These are phyloP conservation scores for Dioscorea alata DNA, from an alignment of 106 monocot genomes.

Conservation along the genomic window DNA sequence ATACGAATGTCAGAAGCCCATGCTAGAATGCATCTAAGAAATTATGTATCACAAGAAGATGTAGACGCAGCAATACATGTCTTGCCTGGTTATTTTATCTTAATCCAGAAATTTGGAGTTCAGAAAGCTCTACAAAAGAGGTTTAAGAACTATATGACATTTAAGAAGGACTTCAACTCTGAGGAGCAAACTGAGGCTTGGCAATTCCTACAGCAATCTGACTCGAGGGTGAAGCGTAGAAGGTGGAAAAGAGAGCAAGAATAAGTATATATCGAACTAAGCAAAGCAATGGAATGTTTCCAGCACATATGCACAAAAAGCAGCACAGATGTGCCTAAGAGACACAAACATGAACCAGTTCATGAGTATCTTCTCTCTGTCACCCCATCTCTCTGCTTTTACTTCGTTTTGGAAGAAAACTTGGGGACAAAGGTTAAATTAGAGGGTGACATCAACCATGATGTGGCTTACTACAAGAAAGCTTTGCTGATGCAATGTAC, in stretches of 20 bases:
- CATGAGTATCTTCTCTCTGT: too few species aligned
- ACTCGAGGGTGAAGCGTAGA: too few species aligned
- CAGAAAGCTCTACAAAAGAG: conserved; percentile 96
- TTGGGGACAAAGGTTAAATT: conserved; percentile 99
- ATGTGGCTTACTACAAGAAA: conserved; percentile 92
- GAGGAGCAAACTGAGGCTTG: too few species aligned
- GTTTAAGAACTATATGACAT: conserved; percentile 92
- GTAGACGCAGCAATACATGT: conserved; percentile 95
- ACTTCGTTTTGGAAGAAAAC: too few species aligned
- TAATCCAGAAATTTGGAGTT: conserved; percentile 95
- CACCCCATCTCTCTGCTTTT: too few species aligned
- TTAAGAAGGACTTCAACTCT: conserved; percentile 91
- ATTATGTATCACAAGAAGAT: conserved; percentile 90
- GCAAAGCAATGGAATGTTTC: too few species aligned
- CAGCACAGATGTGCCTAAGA: too few species aligned
- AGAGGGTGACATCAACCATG: conserved; percentile 92
- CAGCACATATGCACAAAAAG: too few species aligned
- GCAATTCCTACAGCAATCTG: too few species aligned
- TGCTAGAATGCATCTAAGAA: conserved; percentile 93
- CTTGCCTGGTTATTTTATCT: conserved; percentile 84
- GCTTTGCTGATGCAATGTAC: conserved; percentile 99
- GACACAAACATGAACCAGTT: too few species aligned
- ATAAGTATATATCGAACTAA: too few species aligned
- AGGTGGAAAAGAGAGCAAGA: too few species aligned
- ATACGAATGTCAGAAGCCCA: conserved; percentile 98